phyloP scores from a whole-genome alignment of 164 flowering plant genomes.

The Vitis vinifera region DNA sequence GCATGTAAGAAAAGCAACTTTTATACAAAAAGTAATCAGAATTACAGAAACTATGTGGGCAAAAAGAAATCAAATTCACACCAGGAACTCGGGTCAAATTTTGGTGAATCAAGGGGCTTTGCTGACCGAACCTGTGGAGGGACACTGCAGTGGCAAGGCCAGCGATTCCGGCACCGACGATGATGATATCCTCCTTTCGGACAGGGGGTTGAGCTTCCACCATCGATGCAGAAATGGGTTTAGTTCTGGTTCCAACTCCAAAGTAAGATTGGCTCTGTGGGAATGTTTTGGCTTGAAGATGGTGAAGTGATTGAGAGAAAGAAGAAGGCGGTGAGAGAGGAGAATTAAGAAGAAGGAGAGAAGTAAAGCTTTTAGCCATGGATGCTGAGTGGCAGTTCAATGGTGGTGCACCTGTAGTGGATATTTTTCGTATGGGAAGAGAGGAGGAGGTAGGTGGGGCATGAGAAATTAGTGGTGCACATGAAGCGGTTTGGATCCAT shows the following conservation, averaged over 20 bases:
- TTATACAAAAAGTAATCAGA: too few species aligned
- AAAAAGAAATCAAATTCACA: too few species aligned
- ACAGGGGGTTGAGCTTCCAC: slow-evolving; percentile 23
- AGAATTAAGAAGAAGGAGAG: slow-evolving; percentile 10
- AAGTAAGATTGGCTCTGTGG: slow-evolving; percentile 2
- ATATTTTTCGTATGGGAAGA: neutral
- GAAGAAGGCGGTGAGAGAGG: slow-evolving; percentile 10
- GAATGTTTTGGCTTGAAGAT: neutral
- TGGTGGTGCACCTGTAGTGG: neutral
- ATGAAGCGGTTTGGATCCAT: too few species aligned
- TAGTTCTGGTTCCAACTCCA: slow-evolving; percentile 14
- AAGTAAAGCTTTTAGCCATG: slow-evolving; percentile 9
- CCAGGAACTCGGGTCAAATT: too few species aligned
- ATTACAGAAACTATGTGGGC: too few species aligned
- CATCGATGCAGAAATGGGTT: slow-evolving; percentile 8
- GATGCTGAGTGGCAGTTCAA: neutral
- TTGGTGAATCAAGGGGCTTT: too few species aligned
- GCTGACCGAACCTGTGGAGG: slow-evolving; percentile 55
- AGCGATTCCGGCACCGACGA: slow-evolving; percentile 87
- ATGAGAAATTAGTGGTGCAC: too few species aligned
- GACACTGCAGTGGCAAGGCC: slow-evolving; percentile 87
- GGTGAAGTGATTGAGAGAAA: neutral
- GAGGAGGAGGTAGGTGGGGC: too few species aligned
- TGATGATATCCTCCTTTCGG: slow-evolving; percentile 55
- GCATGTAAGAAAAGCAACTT: too few species aligned